phyloP scores from a whole-genome alignment of 441 rosid genomes.

The Pelargonium citronellum region DNA sequence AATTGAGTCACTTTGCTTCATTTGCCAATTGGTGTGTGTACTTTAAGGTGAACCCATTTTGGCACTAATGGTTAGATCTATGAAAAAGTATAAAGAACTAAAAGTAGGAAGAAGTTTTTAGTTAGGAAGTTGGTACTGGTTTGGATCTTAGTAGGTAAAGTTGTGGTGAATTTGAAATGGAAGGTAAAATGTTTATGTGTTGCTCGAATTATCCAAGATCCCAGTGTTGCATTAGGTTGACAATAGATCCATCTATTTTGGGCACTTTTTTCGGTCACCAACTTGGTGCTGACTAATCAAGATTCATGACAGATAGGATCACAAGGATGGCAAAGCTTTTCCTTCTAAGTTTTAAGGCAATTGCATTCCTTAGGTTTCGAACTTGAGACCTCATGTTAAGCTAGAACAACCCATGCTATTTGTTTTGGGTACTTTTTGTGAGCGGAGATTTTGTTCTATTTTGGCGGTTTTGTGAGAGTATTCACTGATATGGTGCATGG shows the following conservation, averaged over 20 bases:
- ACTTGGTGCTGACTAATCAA: no score
- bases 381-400: no score
- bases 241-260: background rate
- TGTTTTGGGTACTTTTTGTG: background rate
- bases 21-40: background rate
- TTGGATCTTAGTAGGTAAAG: constrained; percentile 7
- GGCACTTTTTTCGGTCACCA: background rate
- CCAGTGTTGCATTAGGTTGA: background rate
- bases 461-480: background rate
- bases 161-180: background rate
- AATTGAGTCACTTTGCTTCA: background rate
- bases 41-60: background rate
- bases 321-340: no score
- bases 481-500: background rate
- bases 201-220: background rate
- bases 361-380: no score
- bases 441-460: background rate
- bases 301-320: no score
- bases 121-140: constrained; percentile 4
- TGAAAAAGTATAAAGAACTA: background rate
- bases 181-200: background rate
- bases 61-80: background rate
- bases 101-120: background rate
- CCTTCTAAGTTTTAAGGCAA: no score
- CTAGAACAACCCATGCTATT: background rate